These are phyloP conservation scores for Asterochloris sp. DNA, from an alignment of 139 green algal species.

Conservation along the genomic window DNA sequence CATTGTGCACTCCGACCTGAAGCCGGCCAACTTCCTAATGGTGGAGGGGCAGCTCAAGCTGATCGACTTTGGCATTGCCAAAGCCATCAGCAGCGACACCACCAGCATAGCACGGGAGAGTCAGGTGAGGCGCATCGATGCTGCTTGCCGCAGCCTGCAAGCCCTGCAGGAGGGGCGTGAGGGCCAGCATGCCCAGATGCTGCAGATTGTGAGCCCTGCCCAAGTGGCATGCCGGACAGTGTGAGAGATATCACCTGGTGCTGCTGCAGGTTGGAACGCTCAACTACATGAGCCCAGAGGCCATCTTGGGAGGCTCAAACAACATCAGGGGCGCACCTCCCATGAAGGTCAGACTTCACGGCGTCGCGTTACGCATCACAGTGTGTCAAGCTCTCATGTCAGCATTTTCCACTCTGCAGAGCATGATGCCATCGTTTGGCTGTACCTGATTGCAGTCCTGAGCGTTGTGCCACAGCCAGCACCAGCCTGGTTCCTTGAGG, in stretches of 20 bases:
- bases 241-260: neutral
- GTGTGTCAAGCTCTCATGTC: too few species aligned
- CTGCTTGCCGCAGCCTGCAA: neutral
- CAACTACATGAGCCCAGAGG: constrained; percentile 99
- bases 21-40: constrained; percentile 96
- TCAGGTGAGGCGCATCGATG: constrained; percentile 39
- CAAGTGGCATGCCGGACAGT: neutral
- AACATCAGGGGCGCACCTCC: constrained; percentile 65
- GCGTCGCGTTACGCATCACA: neutral
- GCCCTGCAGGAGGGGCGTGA: neutral
- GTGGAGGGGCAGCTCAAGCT: constrained; percentile 96
- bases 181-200: neutral
- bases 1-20: constrained; percentile 97
- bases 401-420: too few species aligned
- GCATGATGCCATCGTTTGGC: too few species aligned
- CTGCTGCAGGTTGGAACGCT: constrained; percentile 83
- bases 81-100: constrained; percentile 86
- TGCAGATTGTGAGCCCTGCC: neutral
- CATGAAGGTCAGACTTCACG: constrained; percentile 50
- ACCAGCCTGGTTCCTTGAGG: neutral
- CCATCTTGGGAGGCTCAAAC: constrained; percentile 79
- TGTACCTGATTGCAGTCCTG: too few species aligned
- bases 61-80: constrained; percentile 98
- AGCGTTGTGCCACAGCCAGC: neutral
- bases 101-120: constrained; percentile 90